Conservation (phyloP, 164 flowering plant genomes). For the Berberis vulgaris region DNA sequence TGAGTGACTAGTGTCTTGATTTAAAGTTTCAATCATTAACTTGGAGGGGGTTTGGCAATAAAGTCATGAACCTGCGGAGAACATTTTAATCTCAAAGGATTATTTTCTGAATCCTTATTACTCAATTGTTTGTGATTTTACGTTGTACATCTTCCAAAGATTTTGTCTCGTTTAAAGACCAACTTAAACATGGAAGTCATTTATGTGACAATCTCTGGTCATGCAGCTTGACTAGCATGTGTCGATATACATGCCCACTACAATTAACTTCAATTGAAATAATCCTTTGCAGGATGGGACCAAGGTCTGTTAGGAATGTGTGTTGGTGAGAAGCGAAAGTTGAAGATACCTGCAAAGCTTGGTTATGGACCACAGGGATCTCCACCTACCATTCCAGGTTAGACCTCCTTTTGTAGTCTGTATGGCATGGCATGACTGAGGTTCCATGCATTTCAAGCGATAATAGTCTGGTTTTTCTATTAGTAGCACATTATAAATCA, state of each 20-base stretch:
- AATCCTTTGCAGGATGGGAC: constrained; percentile 79
- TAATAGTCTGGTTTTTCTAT: background rate
- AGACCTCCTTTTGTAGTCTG: background rate
- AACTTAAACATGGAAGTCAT: background rate
- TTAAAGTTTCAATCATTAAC: no score
- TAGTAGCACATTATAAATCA: no score
- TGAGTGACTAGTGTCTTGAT: no score
- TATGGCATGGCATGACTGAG: background rate
- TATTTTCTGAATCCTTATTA: no score
- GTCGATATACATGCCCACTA: background rate
- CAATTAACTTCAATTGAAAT: background rate
- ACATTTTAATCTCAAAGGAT: no score
- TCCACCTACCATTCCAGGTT: constrained; percentile 98
- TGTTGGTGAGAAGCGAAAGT: constrained; percentile 84
- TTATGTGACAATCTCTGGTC: background rate
- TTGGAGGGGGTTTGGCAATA: no score
- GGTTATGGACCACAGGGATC: constrained; percentile 95
- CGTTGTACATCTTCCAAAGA: no score
- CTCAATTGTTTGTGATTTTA: no score
- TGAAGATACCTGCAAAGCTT: constrained; percentile 89
- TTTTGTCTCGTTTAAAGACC: no score
- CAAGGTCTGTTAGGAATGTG: constrained; percentile 86
- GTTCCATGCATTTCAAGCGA: background rate
- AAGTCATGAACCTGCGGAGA: no score
- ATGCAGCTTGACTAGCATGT: background rate